Evolutionary conservation across 2,329 filamentous ascomycete genomes (phyloP).

Genomic region (Claviceps africana): DNA sequence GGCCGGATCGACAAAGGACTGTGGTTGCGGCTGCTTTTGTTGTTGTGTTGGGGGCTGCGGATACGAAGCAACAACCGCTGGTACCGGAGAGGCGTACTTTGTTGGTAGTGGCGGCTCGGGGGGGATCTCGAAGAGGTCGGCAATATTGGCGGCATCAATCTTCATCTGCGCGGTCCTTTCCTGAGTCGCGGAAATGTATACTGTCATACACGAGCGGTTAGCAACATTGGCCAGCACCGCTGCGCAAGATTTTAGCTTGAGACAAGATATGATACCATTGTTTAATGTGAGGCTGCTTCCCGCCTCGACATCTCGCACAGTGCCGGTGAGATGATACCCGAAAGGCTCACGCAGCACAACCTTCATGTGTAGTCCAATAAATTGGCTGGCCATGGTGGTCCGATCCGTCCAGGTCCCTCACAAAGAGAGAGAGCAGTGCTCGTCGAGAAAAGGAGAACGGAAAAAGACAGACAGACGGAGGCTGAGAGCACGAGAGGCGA

Average conservation of each 20-base stretch:
- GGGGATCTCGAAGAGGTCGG: constrained; percentile 28
- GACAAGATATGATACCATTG: constrained; percentile 43
- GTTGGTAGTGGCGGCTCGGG: constrained; percentile 14
- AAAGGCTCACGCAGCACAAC: constrained; percentile 56
- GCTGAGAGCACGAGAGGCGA: background rate
- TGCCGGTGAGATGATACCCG: constrained; percentile 51
- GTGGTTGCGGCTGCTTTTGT: constrained; percentile 16
- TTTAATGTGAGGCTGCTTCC: constrained; percentile 55
- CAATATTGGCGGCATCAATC: constrained; percentile 31
- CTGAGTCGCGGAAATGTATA: constrained; percentile 28
- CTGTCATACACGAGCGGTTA: constrained; percentile 11
- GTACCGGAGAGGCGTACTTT: constrained; percentile 14
- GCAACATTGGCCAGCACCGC: background rate
- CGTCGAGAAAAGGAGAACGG: background rate
- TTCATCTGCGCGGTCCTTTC: constrained; percentile 28
- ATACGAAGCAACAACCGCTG: constrained; percentile 8
- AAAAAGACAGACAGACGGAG: background rate
- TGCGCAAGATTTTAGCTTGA: background rate
- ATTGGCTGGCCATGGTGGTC: constrained; percentile 39
- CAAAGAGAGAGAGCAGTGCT: background rate
- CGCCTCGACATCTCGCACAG: constrained; percentile 52
- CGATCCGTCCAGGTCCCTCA: background rate
- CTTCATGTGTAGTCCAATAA: constrained; percentile 63
- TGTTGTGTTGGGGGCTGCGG: constrained; percentile 13
- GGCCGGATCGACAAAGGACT: constrained; percentile 62